Percentiles rank a stretch among this genome's conserved stretches.
These are phyloP conservation scores for Boehmeria nivea DNA, from an alignment of 306 rosid species.

Conservation along the genomic window DNA sequence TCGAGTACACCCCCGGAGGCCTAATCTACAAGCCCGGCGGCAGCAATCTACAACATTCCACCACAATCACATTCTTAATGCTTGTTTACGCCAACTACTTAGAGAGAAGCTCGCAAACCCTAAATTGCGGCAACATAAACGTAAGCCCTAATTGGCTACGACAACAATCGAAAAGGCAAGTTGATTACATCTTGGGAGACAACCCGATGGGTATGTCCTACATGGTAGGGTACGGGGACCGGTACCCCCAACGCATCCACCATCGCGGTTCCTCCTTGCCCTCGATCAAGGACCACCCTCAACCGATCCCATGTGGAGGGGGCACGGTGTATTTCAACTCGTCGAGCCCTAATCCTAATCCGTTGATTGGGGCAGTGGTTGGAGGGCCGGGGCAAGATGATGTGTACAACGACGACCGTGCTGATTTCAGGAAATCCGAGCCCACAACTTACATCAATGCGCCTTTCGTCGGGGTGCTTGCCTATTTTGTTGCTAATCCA, in stretches of 20 bases:
- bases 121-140: constrained; percentile 61
- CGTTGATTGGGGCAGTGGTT: constrained; percentile 71
- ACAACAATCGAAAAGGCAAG: constrained; percentile 62
- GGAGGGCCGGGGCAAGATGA: constrained; percentile 90
- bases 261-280: constrained; percentile 89
- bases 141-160: constrained; percentile 60
- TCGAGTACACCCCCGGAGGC: constrained; percentile 78
- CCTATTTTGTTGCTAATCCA: constrained; percentile 70
- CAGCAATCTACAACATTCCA: constrained; percentile 84
- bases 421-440: constrained; percentile 64
- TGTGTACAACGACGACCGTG: constrained; percentile 60
- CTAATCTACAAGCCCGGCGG: constrained; percentile 89
- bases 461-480: constrained; percentile 79
- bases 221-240: constrained; percentile 78
- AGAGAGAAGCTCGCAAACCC: constrained; percentile 46
- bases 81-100: constrained; percentile 74
- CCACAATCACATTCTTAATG: constrained; percentile 70
- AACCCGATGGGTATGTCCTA: constrained; percentile 76
- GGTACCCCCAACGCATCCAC: constrained; percentile 70
- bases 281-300: constrained; percentile 69
- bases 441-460: constrained; percentile 96
- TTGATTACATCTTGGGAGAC: constrained; percentile 78
- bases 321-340: constrained; percentile 76
- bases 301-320: constrained; percentile 63
- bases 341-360: constrained; percentile 63